Evolutionary conservation across 2,329 filamentous ascomycete species (phyloP).

Genomic region (Meredithiella fracta): DNA sequence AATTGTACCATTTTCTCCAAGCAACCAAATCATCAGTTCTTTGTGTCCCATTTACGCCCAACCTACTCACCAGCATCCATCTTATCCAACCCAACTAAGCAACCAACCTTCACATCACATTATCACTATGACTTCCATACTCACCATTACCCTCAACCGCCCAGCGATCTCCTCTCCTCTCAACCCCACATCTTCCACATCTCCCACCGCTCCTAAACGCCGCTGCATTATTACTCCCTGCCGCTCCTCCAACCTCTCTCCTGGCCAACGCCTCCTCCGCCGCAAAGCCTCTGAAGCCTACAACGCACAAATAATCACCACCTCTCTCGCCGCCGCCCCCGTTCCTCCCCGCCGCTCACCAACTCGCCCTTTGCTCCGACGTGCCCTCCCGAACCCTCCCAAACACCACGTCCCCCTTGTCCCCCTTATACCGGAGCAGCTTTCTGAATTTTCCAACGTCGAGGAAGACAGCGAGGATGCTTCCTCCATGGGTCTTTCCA

Average conservation of each 20-base stretch:
- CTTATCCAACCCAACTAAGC: not conserved
- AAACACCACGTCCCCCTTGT: not conserved
- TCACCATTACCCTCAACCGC: slow-evolving; percentile 9
- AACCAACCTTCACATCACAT: not conserved
- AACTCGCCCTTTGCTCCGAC: not conserved
- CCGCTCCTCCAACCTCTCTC: slow-evolving; percentile 12
- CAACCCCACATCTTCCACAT: slow-evolving; percentile 10
- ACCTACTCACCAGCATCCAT: not conserved
- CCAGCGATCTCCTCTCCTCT: slow-evolving; percentile 13
- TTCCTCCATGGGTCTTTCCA: not conserved
- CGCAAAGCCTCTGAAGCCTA: slow-evolving; percentile 14
- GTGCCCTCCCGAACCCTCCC: slow-evolving; percentile 2
- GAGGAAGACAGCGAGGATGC: not conserved
- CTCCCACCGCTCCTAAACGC: slow-evolving; percentile 3
- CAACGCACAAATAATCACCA: slow-evolving; percentile 14
- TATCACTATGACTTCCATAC: slow-evolving; percentile 4
- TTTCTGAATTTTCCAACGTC: not conserved
- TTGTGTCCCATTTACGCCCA: not conserved
- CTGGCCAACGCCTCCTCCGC: slow-evolving; percentile 13
- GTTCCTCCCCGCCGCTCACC: slow-evolving; percentile 5
- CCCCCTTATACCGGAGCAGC: slow-evolving; percentile 5
- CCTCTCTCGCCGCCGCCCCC: slow-evolving; percentile 7
- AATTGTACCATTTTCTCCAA: not conserved
- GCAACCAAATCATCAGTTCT: not conserved
- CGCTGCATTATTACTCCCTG: slow-evolving; percentile 11